Conservation (phyloP, 139 green algal species). For the Micractinium conductrix region DNA sequence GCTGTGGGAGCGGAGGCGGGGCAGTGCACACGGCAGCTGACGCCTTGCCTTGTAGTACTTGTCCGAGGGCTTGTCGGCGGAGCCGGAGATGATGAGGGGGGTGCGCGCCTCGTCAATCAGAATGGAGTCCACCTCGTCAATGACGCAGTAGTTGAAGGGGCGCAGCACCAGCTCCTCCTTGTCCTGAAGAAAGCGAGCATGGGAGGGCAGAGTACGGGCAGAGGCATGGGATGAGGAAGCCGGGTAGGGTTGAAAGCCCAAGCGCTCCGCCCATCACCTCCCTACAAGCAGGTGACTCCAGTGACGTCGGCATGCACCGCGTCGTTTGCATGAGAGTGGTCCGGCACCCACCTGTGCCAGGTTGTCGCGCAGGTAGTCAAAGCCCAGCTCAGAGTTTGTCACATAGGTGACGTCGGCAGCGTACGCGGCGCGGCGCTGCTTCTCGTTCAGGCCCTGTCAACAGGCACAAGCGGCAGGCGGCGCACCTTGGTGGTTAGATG, state of each 20-base stretch:
- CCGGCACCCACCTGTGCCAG: constrained; percentile 75
- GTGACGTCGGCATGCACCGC: no score
- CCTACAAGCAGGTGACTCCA: no score
- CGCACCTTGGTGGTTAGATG: no score
- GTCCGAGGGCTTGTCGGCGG: constrained; percentile 85
- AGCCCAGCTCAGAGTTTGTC: constrained; percentile 98
- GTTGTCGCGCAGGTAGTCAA: constrained; percentile 99
- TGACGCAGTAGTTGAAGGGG: constrained; percentile 96
- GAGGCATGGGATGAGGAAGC: not conserved
- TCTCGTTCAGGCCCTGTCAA: constrained; percentile 67
- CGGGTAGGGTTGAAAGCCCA: not conserved
- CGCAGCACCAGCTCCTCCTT: constrained; percentile 91
- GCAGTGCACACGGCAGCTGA: not conserved
- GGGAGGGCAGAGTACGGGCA: not conserved
- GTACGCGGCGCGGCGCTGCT: constrained; percentile 84
- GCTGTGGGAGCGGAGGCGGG: no score
- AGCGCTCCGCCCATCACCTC: no score
- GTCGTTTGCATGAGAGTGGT: no score
- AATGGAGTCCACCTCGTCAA: constrained; percentile 98
- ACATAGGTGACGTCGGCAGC: constrained; percentile 95
- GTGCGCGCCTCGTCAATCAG: constrained; percentile 97
- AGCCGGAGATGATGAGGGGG: constrained; percentile 95
- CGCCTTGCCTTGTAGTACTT: constrained; percentile 80
- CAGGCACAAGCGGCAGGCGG: not conserved
- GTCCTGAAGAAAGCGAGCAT: not conserved